Evolutionary conservation across 2,329 filamentous ascomycete species (phyloP), one percentile per base, ranked within the genome.

Genomic region (Scortechinia acanthostroma): DNA sequence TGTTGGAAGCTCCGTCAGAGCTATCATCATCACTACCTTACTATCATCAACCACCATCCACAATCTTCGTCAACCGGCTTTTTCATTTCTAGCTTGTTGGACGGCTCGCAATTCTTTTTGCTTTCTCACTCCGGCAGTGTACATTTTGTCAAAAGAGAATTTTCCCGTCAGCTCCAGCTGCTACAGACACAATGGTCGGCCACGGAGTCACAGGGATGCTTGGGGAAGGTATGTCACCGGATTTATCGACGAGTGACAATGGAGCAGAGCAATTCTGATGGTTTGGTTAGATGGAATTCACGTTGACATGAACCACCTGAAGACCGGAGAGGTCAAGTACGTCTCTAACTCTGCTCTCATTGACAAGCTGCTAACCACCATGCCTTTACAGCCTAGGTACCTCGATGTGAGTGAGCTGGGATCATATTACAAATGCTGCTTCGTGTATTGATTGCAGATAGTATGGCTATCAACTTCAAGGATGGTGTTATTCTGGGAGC

Each of bases 401-500:
- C 51, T 97, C 93, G 46, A 97, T 98, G 89, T 95, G 76, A 70
- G 84, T 63, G 50, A 43, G 21, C 42, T 43, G 50, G 35, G 46
- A 45, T 45, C 44, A 46, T 23, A 47, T n/a, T n/a, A n/a, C n/a
- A n/a, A n/a, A n/a, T n/a, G n/a, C n/a, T n/a, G n/a, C n/a, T n/a
- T n/a, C n/a, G n/a, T n/a, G n/a, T n/a, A n/a, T n/a, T 30, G n/a
- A 30, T n/a, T 6, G 17, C 14, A 40, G 6, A 53, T 57, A 95
- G 89, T 65, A 98, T 98, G 93, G 93, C 93, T 50, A 91, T 97
- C 65, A 97, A 94, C 60, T 98, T 98, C 80, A 93, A 93, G 64
- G 91, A 95, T 59, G 93, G 93, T 50, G 93, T 98, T 48, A 97
- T 98, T 69, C 77, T 98, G 82, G 88, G 93, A 53, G 93, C 93